Evolutionary conservation across 2,329 filamentous ascomycete species (phyloP), one percentile per base, ranked within the genome.

Genomic region (Bipolaris cookei): DNA sequence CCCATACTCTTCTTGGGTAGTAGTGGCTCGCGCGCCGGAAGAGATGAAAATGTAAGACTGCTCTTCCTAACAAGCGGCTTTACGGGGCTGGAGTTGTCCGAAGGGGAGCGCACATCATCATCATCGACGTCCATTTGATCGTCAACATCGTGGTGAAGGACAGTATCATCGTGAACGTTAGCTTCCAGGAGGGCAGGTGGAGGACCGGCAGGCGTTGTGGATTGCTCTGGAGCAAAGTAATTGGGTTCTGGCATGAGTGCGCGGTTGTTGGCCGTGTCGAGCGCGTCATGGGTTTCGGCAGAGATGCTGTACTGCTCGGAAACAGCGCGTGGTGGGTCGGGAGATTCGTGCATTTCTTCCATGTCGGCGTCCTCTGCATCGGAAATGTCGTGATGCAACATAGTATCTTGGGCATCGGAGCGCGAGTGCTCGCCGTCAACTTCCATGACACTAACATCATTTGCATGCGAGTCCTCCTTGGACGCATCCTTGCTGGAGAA

Each of bases 11-110:
- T 94, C 75, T 96, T 96, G 14, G 86, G 86, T 30, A 88, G 87
- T 50, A 98, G 81, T 34, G 94, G 94, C 70, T 98, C 94, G 59
- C 95, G 86, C 2, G 94, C 93, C 28, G 95, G 95, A 11, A 99
- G 82, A 16, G 95, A 92, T 35, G 95, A 92, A 78, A 99, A 98
- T 57, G 90, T 96, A 58, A 99, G 83, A 74, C 94, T 98, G 77
- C 93, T 97, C 82, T 98, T 98, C 58, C 94, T 88, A 64, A 96
- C 85, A 28, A 91, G 82, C 1, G 90, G 89, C 64, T 91, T 84
- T 46, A 90, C 86, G 0, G 90, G 90, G 65, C 89, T 93, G 0
- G 90, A 91, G 0, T 81, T 83, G 45, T 91, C 88, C 2, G 89
- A 90, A 14, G 85, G 84, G 3, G 88, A 89, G 58, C 82, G 80